phyloP scores from a whole-genome alignment of 352 stramenopile genomes.

The Phytopythium ostracodes region DNA sequence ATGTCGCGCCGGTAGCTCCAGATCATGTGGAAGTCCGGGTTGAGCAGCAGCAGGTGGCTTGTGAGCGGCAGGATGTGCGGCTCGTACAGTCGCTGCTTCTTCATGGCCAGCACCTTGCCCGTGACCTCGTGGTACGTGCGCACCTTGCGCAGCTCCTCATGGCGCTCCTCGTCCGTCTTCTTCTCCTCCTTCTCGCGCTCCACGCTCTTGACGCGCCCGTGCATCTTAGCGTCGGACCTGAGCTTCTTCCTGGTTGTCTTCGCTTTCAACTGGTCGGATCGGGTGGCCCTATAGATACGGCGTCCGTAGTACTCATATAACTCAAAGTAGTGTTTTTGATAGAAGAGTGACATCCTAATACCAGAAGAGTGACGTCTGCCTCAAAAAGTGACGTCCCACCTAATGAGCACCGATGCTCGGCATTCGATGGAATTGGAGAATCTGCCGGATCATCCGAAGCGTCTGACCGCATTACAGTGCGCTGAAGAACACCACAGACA shows the following conservation, averaged over 20 bases:
- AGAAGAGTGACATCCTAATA: neutral
- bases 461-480: too few species aligned
- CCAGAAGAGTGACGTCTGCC: too few species aligned
- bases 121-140: constrained; percentile 78
- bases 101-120: constrained; percentile 62
- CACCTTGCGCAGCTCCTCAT: constrained; percentile 60
- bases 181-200: constrained; percentile 67
- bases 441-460: too few species aligned
- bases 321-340: too few species aligned
- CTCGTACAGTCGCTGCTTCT: constrained; percentile 45
- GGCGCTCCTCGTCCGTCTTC: constrained; percentile 57
- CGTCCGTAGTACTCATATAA: neutral
- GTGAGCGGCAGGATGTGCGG: constrained; percentile 73
- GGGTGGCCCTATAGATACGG: neutral
- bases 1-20: constrained; percentile 96
- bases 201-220: constrained; percentile 72
- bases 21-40: constrained; percentile 96
- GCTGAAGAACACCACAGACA: neutral
- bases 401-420: too few species aligned
- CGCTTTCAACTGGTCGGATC: neutral
- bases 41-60: constrained; percentile 92
- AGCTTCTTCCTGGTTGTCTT: neutral
- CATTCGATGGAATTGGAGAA: neutral
- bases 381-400: too few species aligned
- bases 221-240: constrained; percentile 24